Evolutionary conservation across 2,329 filamentous ascomycete genomes (phyloP).

Genomic region (Corniculantispora saksenae): DNA sequence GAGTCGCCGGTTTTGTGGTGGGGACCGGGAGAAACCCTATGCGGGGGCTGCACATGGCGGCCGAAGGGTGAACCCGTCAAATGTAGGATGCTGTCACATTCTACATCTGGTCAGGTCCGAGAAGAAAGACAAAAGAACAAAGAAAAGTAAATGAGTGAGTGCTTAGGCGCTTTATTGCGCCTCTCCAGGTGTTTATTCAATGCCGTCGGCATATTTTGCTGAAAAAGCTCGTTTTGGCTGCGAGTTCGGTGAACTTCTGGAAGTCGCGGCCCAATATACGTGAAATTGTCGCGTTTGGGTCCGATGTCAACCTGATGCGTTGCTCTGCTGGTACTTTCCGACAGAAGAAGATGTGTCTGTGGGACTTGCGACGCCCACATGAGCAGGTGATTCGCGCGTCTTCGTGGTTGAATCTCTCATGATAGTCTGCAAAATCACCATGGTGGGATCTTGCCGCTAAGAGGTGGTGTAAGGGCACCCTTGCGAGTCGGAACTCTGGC

Average conservation of each 20-base stretch:
- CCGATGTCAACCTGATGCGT: background rate
- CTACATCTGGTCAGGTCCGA: background rate
- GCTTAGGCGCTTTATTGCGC: background rate
- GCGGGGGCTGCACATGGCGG: background rate
- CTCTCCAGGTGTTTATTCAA: background rate
- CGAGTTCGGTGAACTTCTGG: background rate
- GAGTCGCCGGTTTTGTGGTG: background rate
- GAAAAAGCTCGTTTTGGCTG: background rate
- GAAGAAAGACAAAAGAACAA: background rate
- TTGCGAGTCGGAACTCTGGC: constrained; percentile 18
- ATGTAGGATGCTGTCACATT: background rate
- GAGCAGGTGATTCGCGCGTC: background rate
- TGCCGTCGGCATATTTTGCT: background rate
- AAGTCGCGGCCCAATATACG: background rate
- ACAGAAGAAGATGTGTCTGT: constrained; percentile 20
- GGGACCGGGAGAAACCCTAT: background rate
- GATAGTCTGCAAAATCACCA: background rate
- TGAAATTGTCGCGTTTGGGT: background rate
- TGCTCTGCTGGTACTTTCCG: constrained; percentile 13
- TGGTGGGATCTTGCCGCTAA: background rate
- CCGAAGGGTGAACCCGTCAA: background rate
- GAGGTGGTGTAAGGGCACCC: background rate
- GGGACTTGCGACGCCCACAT: constrained; percentile 4
- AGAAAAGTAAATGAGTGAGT: background rate
- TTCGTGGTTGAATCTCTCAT: constrained; percentile 1